phyloP scores from a whole-genome alignment of 306 rosid genomes.

The Rubus idaeus region DNA sequence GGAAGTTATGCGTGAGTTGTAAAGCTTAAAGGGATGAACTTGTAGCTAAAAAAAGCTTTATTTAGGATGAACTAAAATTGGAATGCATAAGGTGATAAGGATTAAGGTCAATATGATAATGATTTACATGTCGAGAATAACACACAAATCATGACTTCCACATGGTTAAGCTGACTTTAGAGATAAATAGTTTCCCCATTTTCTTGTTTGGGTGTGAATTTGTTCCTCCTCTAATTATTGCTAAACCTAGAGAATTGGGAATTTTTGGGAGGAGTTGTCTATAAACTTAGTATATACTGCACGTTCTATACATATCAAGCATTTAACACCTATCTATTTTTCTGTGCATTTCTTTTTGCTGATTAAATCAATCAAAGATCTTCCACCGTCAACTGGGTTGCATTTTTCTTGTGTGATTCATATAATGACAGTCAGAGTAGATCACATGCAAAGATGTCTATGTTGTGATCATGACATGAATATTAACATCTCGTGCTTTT shows the following conservation, averaged over 20 bases:
- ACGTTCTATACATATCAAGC: not conserved
- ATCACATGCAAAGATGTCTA: not conserved
- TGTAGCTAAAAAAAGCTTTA: too few relatives aligned
- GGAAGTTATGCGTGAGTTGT: too few relatives aligned
- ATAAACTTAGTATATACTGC: not conserved
- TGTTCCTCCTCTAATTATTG: not conserved
- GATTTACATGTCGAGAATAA: too few relatives aligned
- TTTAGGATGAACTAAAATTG: too few relatives aligned
- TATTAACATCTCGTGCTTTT: not conserved
- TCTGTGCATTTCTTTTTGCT: not conserved
- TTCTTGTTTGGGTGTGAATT: not conserved
- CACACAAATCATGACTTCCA: too few relatives aligned
- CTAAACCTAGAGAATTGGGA: not conserved
- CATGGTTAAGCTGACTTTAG: too few relatives aligned
- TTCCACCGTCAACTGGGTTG: not conserved
- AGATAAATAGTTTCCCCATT: not conserved
- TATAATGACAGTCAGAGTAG: not conserved
- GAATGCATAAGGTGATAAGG: too few relatives aligned
- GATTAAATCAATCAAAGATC: conserved; percentile 6
- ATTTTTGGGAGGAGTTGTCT: not conserved
- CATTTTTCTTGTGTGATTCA: conserved; percentile 2
- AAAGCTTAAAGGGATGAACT: too few relatives aligned
- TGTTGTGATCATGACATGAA: conserved; percentile 1
- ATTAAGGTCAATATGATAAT: too few relatives aligned
- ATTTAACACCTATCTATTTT: not conserved